These are phyloP conservation scores for Amaranthus tricolor DNA, from an alignment of 179 eudicot species.

Conservation along the genomic window DNA sequence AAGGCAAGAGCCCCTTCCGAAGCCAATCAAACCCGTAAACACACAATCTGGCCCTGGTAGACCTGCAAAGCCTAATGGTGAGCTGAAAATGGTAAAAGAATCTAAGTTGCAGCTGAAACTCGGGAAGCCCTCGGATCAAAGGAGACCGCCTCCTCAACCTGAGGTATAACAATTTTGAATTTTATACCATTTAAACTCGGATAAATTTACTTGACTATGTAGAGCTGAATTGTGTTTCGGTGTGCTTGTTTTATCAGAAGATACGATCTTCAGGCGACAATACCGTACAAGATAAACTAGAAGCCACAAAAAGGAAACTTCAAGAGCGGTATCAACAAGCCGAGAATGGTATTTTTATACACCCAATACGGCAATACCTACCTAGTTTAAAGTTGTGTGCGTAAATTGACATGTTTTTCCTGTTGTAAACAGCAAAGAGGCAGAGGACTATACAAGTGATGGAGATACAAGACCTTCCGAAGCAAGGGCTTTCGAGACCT, in stretches of 20 bases:
- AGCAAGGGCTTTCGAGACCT: constrained; percentile 51
- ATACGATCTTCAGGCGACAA: constrained; percentile 41
- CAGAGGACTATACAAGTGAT: constrained; percentile 87
- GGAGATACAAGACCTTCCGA: constrained; percentile 85
- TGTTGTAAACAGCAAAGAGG: constrained; percentile 63
- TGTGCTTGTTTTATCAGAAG: constrained; percentile 31
- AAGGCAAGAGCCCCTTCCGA: constrained; percentile 42
- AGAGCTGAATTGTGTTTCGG: constrained; percentile 6
- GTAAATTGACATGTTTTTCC: constrained; percentile 7
- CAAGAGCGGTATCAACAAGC: constrained; percentile 91
- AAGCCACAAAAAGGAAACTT: constrained; percentile 85
- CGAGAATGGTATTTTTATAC: constrained; percentile 55
- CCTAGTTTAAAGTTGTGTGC: constrained; percentile 6
- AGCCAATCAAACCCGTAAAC: constrained; percentile 47
- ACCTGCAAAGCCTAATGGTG: constrained; percentile 44
- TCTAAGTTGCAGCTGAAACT: constrained; percentile 43
- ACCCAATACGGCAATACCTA: background rate
- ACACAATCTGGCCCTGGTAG: constrained; percentile 58
- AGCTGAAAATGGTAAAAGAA: constrained; percentile 36
- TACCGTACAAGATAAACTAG: constrained; percentile 50
- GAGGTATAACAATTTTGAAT: constrained; percentile 34
- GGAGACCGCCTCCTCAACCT: constrained; percentile 52
- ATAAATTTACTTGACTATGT: background rate
- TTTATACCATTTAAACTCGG: background rate
- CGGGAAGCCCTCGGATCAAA: constrained; percentile 39